Percentiles rank a stretch among this genome's conserved stretches.
Evolutionary conservation across 2,329 filamentous ascomycete species (phyloP).

Genomic region (Botryosphaeria dothidea): DNA sequence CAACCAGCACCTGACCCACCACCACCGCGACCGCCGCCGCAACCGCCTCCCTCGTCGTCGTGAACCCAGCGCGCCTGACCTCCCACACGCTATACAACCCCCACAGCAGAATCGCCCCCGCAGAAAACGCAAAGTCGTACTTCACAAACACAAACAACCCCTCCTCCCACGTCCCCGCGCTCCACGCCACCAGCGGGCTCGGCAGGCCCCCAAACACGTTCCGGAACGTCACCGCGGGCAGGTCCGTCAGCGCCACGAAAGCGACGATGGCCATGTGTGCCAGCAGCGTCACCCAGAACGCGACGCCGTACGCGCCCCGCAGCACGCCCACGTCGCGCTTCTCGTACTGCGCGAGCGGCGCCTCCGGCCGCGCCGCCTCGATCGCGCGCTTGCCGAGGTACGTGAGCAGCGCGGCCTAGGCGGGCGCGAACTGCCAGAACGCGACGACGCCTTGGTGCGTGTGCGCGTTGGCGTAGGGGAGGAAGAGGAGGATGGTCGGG

Average conservation of each 20-base stretch:
- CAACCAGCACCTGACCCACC: not conserved
- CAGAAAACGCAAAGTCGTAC: not conserved
- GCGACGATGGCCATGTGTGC: not conserved
- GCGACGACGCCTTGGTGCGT: conserved; percentile 24
- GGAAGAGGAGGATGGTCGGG: conserved; percentile 27
- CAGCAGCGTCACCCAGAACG: not conserved
- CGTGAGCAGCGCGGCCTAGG: not conserved
- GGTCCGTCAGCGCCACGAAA: not conserved
- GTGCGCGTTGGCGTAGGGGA: conserved; percentile 22
- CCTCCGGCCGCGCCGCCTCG: not conserved
- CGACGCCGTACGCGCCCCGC: not conserved
- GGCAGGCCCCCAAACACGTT: not conserved
- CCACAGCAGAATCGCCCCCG: not conserved
- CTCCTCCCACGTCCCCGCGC: not conserved
- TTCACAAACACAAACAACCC: not conserved
- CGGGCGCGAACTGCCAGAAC: conserved; percentile 23
- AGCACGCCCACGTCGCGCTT: not conserved
- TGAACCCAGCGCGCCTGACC: not conserved
- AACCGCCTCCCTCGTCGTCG: not conserved
- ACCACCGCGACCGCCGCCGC: not conserved
- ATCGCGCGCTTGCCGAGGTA: not conserved
- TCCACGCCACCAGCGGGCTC: not conserved
- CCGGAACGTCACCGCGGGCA: not conserved
- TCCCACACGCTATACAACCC: not conserved
- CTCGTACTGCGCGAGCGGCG: not conserved